Evolutionary conservation across 331 rosid species (phyloP).

Genomic region (Cydonia oblonga): DNA sequence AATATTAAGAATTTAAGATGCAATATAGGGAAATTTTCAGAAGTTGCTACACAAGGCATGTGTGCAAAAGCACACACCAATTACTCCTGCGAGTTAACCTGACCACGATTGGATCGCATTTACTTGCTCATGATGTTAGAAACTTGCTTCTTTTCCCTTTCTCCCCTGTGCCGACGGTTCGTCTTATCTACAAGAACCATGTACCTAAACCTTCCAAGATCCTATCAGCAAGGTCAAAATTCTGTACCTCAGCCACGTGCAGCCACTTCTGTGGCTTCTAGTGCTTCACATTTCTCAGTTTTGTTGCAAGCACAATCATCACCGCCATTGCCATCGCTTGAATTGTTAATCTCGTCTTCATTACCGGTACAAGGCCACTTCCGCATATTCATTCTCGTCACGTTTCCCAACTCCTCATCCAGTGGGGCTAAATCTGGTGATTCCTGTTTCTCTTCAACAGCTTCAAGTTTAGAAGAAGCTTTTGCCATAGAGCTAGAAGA

Average conservation of each 20-base stretch:
- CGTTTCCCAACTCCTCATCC: conserved; percentile 16
- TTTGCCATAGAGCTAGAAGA: conserved; percentile 15
- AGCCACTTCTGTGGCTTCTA: conserved; percentile 20
- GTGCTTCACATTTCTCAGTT: conserved; percentile 25
- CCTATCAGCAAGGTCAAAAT: background rate
- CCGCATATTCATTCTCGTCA: conserved; percentile 14
- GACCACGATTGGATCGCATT: background rate
- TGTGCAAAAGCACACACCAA: background rate
- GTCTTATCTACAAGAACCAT: conserved; percentile 33
- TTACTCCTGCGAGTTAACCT: background rate
- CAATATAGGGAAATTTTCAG: background rate
- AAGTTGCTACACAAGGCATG: background rate
- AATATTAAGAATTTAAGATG: background rate
- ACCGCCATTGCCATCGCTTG: background rate
- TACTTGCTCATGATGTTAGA: conserved; percentile 16
- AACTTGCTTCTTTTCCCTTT: conserved; percentile 9
- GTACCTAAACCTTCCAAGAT: conserved; percentile 4
- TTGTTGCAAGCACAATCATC: conserved; percentile 15
- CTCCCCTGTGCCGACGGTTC: conserved; percentile 14
- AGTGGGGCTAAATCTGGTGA: conserved; percentile 16
- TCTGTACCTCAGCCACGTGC: background rate
- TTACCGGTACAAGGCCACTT: conserved; percentile 14
- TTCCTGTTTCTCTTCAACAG: conserved; percentile 23
- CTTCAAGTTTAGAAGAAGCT: conserved; percentile 17
- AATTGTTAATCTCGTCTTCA: conserved; percentile 19